phyloP scores from a whole-genome alignment of 108 stramenopile species.

The Pinguiococcus pyrenoidosus region DNA sequence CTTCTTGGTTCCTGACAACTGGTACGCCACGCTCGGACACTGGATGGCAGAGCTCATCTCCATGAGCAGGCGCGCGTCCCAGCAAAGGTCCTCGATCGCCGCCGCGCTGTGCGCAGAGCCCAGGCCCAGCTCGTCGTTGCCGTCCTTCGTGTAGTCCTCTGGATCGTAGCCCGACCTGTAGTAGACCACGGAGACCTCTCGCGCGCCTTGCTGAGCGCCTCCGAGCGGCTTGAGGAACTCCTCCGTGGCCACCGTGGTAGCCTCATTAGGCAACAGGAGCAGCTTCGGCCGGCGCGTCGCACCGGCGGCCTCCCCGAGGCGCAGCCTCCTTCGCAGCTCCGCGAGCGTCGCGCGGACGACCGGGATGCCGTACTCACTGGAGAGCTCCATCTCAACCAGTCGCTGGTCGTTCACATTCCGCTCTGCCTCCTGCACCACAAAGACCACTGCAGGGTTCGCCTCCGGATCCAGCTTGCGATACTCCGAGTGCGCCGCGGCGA shows the following conservation, averaged over 20 bases:
- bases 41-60: slow-evolving; percentile 65
- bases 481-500: slow-evolving; percentile 50
- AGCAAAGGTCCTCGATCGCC: too few relatives aligned
- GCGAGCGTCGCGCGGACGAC: slow-evolving; percentile 54
- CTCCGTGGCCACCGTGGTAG: too few relatives aligned
- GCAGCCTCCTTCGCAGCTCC: not conserved
- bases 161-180: slow-evolving; percentile 85
- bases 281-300: too few relatives aligned
- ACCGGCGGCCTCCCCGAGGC: not conserved
- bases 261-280: too few relatives aligned
- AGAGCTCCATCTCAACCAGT: slow-evolving; percentile 62
- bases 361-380: slow-evolving; percentile 50
- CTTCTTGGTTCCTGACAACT: slow-evolving; percentile 86
- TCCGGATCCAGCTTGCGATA: slow-evolving; percentile 34
- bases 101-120: too few relatives aligned
- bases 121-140: too few relatives aligned
- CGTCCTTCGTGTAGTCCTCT: slow-evolving; percentile 63
- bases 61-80: slow-evolving; percentile 59
- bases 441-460: slow-evolving; percentile 35
- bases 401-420: slow-evolving; percentile 86
- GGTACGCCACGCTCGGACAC: slow-evolving; percentile 72
- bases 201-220: not conserved
- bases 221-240: too few relatives aligned
- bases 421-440: slow-evolving; percentile 81
- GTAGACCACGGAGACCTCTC: slow-evolving; percentile 62